Base-by-base conservation (phyloP, 1,139 yeast genomes). In the Protomyces pachydermus region DNA sequence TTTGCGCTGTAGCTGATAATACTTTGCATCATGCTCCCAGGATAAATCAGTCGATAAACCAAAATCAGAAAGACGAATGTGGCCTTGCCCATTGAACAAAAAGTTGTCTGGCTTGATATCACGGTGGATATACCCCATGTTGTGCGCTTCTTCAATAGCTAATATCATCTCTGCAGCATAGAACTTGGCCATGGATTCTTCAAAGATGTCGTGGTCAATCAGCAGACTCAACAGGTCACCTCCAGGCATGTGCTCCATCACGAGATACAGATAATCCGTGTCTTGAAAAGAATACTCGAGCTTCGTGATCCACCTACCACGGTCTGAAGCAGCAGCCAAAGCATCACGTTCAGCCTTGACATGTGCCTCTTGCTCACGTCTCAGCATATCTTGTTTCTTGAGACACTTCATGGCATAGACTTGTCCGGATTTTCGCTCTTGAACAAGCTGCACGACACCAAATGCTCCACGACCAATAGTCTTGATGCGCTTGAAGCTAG, bases 231-330 rank as follows among this genome's bases (percentile, higher is more conserved):
- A 82, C 75, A 86, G 87, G 74, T 88, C 95, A 64, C 95, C 95
- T 51, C 98, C 98, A 56, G 95, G 86, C 97, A 93, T 91, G 77
- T 88, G 93, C 76, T 93, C 98, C 3, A 97, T 93, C 39, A 93
- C 97, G 66, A 93, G 80, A 74, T 91, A 93, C 20, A 96, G 88
- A 48, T 91, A 88, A 38, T 88, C 88, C 14, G 91, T 16, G 50
- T 64, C 66, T 37, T 64, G 66, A 38, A 64, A 64, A 14, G 64
- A 58, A 23, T 60, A 64, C 34, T 56, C 56, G 9, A 64, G 54
- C 48, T 64, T 60, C 9, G 61, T 64, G 23, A 58, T 60, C 35
- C 64, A 58, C 18, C 50, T 55, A 3, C 64, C 64, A 16, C 58
- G 37, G 38, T 64, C 64, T 10, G 61, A 38, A 2, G 66, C 66